phyloP scores from a whole-genome alignment of 1,284 basidiomycete species.

The Malassezia caprae region DNA sequence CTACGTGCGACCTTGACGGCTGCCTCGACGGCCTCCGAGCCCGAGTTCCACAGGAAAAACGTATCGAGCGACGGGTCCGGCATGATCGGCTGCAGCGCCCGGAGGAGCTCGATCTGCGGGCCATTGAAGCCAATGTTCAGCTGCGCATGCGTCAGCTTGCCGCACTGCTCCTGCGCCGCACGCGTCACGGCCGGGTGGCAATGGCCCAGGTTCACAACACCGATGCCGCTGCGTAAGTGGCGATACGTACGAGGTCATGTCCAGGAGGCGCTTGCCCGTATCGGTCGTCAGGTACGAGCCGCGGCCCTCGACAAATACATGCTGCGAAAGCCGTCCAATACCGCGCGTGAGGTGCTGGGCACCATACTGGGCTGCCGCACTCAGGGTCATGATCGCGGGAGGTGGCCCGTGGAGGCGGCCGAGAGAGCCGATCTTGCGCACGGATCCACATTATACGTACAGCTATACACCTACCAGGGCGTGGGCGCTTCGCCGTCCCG shows the following conservation, averaged over 20 bases:
- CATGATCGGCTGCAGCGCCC: slow-evolving; percentile 52
- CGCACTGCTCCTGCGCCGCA: slow-evolving; percentile 39
- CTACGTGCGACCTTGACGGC: slow-evolving; percentile 65
- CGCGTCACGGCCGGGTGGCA: slow-evolving; percentile 42
- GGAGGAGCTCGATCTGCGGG: slow-evolving; percentile 32
- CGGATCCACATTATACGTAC: neutral
- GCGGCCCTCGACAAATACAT: slow-evolving; percentile 34
- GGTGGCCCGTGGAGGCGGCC: neutral
- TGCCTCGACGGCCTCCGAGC: slow-evolving; percentile 69
- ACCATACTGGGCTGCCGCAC: slow-evolving; percentile 20
- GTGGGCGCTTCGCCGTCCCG: neutral
- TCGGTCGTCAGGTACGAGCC: slow-evolving; percentile 38
- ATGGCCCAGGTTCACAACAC: slow-evolving; percentile 45
- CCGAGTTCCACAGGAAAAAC: slow-evolving; percentile 74
- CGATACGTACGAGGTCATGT: slow-evolving; percentile 30
- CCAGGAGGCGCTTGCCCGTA: slow-evolving; percentile 34
- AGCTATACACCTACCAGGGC: neutral
- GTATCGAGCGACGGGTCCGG: slow-evolving; percentile 78
- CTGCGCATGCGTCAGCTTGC: slow-evolving; percentile 42
- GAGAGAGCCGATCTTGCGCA: neutral
- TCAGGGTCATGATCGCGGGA: neutral
- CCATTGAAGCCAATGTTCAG: slow-evolving; percentile 40
- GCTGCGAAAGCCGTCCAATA: slow-evolving; percentile 35
- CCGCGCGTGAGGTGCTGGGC: slow-evolving; percentile 38
- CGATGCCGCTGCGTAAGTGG: slow-evolving; percentile 26